Percentiles rank a stretch among this genome's conserved stretches.
Conservation (phyloP, 192 early-diverging fungal genomes). For the Dissophora ornata region DNA sequence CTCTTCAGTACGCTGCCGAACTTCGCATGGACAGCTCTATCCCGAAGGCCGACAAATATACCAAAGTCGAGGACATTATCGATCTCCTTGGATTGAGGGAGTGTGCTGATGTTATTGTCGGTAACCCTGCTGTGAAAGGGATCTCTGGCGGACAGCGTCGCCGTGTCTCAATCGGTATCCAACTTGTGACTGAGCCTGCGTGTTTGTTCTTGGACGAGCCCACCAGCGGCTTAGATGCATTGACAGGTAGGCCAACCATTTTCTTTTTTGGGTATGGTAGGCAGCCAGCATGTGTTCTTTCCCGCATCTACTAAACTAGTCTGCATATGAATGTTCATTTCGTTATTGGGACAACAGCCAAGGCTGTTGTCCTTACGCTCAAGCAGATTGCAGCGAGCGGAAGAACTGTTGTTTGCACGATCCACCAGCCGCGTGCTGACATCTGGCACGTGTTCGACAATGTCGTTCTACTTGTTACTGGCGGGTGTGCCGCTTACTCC, state of each 20-base stretch:
- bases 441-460: constrained; percentile 87
- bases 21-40: constrained; percentile 65
- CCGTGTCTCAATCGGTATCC: constrained; percentile 48
- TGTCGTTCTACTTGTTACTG: constrained; percentile 77
- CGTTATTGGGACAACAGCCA: constrained; percentile 14
- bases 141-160: constrained; percentile 49
- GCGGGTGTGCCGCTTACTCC: constrained; percentile 55
- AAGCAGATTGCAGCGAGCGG: constrained; percentile 50
- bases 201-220: constrained; percentile 52
- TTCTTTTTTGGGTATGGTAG: too few relatives aligned
- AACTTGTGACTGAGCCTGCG: constrained; percentile 48
- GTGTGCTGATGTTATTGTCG: constrained; percentile 52
- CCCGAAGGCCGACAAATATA: constrained; percentile 22
- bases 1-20: constrained; percentile 78
- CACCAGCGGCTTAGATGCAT: constrained; percentile 43
- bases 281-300: too few relatives aligned
- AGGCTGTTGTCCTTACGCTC: constrained; percentile 42
- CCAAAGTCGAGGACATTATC: constrained; percentile 51
- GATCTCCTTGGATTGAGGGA: constrained; percentile 43
- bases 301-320: too few relatives aligned
- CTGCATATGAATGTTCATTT: too few relatives aligned
- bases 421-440: constrained; percentile 88
- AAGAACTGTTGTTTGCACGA: constrained; percentile 80
- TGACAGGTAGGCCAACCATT: constrained; percentile 47
- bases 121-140: constrained; percentile 39